Base-by-base conservation (phyloP, 2,329 filamentous ascomycete genomes). In the Diplodia scrobiculata region DNA sequence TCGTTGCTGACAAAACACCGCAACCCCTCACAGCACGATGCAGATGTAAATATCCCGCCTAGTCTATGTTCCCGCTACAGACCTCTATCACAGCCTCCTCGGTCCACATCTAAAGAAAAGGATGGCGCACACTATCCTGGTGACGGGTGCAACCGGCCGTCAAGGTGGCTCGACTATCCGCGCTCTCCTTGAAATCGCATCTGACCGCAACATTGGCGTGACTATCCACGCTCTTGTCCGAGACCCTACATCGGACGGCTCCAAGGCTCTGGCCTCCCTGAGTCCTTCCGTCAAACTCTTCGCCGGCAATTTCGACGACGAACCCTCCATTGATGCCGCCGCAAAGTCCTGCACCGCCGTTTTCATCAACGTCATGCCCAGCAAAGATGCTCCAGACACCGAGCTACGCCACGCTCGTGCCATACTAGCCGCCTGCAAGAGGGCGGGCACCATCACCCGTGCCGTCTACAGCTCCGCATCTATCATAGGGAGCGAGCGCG, bases 91-190 rank as follows among this genome's bases (percentile, higher is more conserved):
- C 21, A 54, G 7, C 52, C 29, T 36, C 51, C 51, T 34, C 29
- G 36, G 21, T 36, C 52, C 13, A 36, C 21, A 36, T 9, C 14
- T 17, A 36, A 25, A 2, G 14, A 25, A 11, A 25, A 7, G 41
- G 21, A 64, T 41, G 50, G 25, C 62, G 13, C 62, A 54, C 41
- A 64, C 47, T 17, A 53, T 64, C 48, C 48, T 64, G 3, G 29
- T 64, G 3, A 64, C 62, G 7, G 62, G 62, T 17, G 62, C 27
- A 11, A 54, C 82, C 0, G 82, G 82, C 52, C 80, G 81, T 41
- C 82, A 84, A 71, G 82, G 82, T 27, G 75, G 79, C 25, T 76
- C 79, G 51, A 77, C 81, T 6, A 75, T 83, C 63, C 72, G 77
- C 58, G 78, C 79, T 5, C 62, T 64, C 34, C 45, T 64, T 21